Evolutionary conservation across 2,329 filamentous ascomycete genomes (phyloP), one percentile per base, ranked within the genome.

Genomic region (Sarocladium brachiariae): DNA sequence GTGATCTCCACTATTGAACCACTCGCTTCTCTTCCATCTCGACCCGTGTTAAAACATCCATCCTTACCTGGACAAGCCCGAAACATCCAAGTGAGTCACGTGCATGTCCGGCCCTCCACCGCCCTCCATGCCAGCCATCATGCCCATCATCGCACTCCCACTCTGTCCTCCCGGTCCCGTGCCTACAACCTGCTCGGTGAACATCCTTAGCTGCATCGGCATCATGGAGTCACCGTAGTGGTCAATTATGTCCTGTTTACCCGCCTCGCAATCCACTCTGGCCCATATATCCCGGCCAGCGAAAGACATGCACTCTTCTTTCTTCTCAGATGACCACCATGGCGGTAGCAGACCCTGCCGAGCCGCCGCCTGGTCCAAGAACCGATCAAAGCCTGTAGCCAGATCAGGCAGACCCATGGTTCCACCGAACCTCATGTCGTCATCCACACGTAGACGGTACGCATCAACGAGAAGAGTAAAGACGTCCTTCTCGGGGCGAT

Each of bases 151-250:
- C 8, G 33, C n/a, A 14, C 10, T 35, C 5, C 33, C 33, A 16
- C 5, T 5, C 33, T 35, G 33, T 16, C 33, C n/a, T 9, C 33
- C 33, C 9, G 33, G n/a, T 16, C 33, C 33, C 5, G 10, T 9
- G 6, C 33, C 33, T 5, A 35, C n/a, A 6, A 35, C 33, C 9
- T 35, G 33, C n/a, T 77, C 71, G 3, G 62, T 69, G 18, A 77
- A 60, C 67, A 78, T 71, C 13, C 74, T 65, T 46, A 78, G 60
- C 63, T 77, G 71, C 71, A 76, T 74, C 2, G 74, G 69, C 52
- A 76, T 74, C 2, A 56, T 56, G 1, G 50, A 4, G 46, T 77
- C 67, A 2, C 66, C 65, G 45, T 77, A 78, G 46, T 71, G 64
- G 19, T 70, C 62, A 5, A 65, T 61, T 27, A 76, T 59, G 38